Percentiles rank a stretch among this genome's conserved stretches.
These are phyloP conservation scores for Hypoxylon sp. DNA, from an alignment of 2,329 filamentous ascomycete species.

Conservation along the genomic window DNA sequence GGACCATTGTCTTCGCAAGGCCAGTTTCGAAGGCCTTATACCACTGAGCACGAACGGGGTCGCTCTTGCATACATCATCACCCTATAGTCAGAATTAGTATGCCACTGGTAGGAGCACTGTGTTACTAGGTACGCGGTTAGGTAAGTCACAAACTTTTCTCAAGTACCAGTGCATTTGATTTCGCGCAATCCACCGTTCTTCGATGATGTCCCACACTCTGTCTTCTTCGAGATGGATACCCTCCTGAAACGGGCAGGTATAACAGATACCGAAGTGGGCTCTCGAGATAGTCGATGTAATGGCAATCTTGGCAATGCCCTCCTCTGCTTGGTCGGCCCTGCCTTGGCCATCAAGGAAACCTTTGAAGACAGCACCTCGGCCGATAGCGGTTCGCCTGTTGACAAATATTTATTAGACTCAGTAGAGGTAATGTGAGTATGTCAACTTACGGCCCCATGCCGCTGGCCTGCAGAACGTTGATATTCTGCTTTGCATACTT, in stretches of 20 bases:
- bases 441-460: constrained; percentile 3
- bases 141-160: constrained; percentile 5
- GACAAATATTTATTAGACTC: neutral
- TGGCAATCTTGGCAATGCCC: neutral
- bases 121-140: too few species aligned
- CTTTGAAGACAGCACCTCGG: constrained; percentile 36
- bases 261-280: constrained; percentile 2
- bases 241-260: too few species aligned
- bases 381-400: constrained; percentile 39
- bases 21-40: too few species aligned
- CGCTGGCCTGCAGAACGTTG: neutral
- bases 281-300: constrained; percentile 9
- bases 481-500: neutral
- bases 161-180: constrained; percentile 15
- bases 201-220: neutral
- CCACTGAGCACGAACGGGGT: neutral
- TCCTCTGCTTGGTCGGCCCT: neutral
- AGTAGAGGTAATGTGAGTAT: neutral
- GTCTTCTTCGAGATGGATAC: neutral
- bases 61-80: neutral
- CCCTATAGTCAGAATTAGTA: constrained; percentile 1
- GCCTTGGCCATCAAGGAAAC: constrained; percentile 6
- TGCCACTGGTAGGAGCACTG: neutral
- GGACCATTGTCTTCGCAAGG: neutral
- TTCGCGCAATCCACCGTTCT: neutral